Conservation (phyloP, 1,139 yeast genomes). For the Protomyces arabidopsidicola region DNA sequence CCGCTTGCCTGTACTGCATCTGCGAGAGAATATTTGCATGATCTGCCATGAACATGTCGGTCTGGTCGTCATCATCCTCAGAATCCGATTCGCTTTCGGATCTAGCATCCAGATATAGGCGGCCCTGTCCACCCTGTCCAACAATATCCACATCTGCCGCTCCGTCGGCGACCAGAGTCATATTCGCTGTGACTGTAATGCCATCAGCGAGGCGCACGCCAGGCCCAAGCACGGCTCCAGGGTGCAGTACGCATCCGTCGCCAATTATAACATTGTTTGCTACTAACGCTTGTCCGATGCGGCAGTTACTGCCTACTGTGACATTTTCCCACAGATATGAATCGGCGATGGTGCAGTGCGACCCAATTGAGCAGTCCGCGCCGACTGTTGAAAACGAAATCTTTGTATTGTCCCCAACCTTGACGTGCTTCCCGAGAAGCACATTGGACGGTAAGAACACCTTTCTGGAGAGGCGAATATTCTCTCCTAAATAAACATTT, state of each 20-base stretch:
- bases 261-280: constrained; percentile 61
- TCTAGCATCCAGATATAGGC: constrained; percentile 53
- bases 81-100: constrained; percentile 48
- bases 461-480: constrained; percentile 84
- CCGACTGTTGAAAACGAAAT: constrained; percentile 74
- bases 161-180: constrained; percentile 36
- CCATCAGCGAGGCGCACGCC: constrained; percentile 59
- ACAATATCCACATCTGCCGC: constrained; percentile 35
- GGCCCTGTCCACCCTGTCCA: constrained; percentile 51
- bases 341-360: constrained; percentile 61
- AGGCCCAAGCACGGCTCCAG: constrained; percentile 79
- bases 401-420: constrained; percentile 49
- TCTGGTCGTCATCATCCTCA: constrained; percentile 42
- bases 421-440: constrained; percentile 54
- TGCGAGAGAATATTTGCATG: constrained; percentile 38
- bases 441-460: constrained; percentile 79
- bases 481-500: constrained; percentile 76
- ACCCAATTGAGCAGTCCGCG: constrained; percentile 75
- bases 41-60: constrained; percentile 38
- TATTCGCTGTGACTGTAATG: constrained; percentile 33
- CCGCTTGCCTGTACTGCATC: constrained; percentile 30
- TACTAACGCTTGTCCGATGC: constrained; percentile 59
- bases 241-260: constrained; percentile 48
- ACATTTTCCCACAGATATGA: constrained; percentile 87
- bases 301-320: constrained; percentile 59